Conservation (phyloP, 345 rosid genomes). For the Syzygium aromaticum region DNA sequence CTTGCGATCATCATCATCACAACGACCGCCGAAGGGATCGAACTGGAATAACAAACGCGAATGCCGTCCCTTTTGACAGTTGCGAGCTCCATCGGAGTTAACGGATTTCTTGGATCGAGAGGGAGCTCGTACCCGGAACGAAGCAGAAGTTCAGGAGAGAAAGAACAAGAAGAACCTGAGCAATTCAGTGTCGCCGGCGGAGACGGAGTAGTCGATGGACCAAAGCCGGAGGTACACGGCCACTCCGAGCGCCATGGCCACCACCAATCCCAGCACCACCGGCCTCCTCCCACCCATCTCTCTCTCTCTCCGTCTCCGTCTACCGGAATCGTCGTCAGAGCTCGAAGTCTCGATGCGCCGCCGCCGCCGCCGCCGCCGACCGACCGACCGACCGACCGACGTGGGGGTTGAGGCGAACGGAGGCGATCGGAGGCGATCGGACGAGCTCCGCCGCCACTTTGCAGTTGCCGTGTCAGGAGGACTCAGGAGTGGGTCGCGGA, state of each 20-base stretch:
- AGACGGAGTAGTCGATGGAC: conserved; percentile 62
- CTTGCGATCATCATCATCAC: neutral
- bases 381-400: neutral
- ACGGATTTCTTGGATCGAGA: neutral
- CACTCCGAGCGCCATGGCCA: conserved; percentile 52
- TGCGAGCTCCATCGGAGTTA: neutral
- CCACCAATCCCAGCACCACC: conserved; percentile 29
- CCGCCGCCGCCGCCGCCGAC: neutral
- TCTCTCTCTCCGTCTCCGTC: conserved; percentile 19
- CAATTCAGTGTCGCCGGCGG: conserved; percentile 54
- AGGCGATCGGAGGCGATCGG: neutral
- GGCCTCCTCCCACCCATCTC: conserved; percentile 33
- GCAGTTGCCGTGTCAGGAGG: neutral
- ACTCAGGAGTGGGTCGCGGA: neutral
- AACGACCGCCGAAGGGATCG: neutral
- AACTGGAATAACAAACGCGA: neutral
- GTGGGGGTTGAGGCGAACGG: neutral
- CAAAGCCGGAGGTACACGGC: conserved; percentile 70
- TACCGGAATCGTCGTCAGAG: neutral
- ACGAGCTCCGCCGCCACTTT: neutral
- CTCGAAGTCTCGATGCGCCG: neutral
- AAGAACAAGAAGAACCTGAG: conserved; percentile 32
- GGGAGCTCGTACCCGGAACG: neutral
- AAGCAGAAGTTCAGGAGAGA: neutral
- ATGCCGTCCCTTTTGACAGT: neutral